These are phyloP conservation scores for Zea luxurians DNA, from an alignment of 176 grass and related monocot species.

Conservation along the genomic window DNA sequence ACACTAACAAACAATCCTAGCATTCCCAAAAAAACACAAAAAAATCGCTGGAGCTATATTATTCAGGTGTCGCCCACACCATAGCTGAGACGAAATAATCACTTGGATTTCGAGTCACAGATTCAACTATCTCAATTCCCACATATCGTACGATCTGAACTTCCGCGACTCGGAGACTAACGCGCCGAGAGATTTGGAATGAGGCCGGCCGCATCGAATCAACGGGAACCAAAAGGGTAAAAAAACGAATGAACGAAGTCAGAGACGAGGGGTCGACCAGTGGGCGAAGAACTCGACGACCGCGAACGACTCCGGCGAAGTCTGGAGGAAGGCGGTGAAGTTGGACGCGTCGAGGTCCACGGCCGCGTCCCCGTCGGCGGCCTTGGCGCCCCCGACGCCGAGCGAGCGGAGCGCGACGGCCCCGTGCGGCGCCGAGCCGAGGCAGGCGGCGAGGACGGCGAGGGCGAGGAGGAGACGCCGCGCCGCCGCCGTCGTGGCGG, in stretches of 20 bases:
- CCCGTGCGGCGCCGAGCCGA: background rate
- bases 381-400: constrained; percentile 31
- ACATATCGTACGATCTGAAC: background rate
- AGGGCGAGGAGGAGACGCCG: constrained; percentile 23
- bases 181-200: background rate
- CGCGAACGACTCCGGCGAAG: constrained; percentile 62
- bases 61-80: background rate
- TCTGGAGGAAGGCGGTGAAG: constrained; percentile 67
- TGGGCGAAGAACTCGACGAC: constrained; percentile 99
- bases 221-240: background rate
- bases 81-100: background rate
- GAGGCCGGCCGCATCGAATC: background rate
- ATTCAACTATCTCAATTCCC: background rate
- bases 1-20: background rate
- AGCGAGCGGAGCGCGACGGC: constrained; percentile 60
- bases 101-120: background rate
- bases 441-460: constrained; percentile 20
- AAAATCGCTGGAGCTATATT: background rate
- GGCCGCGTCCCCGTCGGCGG: constrained; percentile 47
- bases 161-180: background rate
- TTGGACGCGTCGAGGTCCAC: constrained; percentile 81
- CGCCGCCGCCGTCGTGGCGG: background rate
- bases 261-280: constrained; percentile 47
- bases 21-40: background rate
- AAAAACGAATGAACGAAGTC: background rate